A percentile compares a stretch with the other conserved stretches of the same genome.
Conservation (phyloP, 23 red algal genomes). For the Cyanidioschyzon merolae region DNA sequence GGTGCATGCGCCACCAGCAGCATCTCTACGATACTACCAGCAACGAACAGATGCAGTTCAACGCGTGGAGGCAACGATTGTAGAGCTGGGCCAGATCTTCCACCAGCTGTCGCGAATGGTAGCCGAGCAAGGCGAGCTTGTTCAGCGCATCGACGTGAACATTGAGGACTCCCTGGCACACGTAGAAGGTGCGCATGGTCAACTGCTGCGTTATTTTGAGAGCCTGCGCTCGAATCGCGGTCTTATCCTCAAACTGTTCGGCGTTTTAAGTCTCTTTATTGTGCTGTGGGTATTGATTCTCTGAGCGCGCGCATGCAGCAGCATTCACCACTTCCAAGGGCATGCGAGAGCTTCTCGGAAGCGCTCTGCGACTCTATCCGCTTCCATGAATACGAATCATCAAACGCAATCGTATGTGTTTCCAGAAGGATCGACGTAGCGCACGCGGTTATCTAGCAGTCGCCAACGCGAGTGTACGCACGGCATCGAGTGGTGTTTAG, state of each 20-base stretch:
- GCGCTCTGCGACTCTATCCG: too few relatives aligned
- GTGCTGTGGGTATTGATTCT: slow-evolving; percentile 86
- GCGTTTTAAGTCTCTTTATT: slow-evolving; percentile 58
- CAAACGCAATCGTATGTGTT: too few relatives aligned
- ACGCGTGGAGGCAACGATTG: slow-evolving; percentile 92
- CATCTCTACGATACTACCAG: slow-evolving; percentile 48
- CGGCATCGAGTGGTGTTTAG: too few relatives aligned
- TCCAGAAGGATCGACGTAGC: too few relatives aligned
- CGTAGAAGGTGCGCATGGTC: slow-evolving; percentile 71
- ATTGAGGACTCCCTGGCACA: slow-evolving; percentile 69
- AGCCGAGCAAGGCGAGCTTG: slow-evolving; percentile 90
- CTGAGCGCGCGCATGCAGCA: slow-evolving; percentile 35
- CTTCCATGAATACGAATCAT: too few relatives aligned
- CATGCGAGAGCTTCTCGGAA: background rate
- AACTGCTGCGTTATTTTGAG: slow-evolving; percentile 82
- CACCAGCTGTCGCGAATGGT: slow-evolving; percentile 97
- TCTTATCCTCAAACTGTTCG: slow-evolving; percentile 95
- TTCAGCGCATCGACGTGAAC: slow-evolving; percentile 95
- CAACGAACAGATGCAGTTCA: slow-evolving; percentile 73
- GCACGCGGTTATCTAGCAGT: too few relatives aligned
- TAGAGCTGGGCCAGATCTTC: slow-evolving; percentile 98
- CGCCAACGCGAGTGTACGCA: too few relatives aligned
- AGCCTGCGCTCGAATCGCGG: slow-evolving; percentile 71
- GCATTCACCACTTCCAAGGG: background rate
- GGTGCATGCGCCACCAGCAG: slow-evolving; percentile 19